A percentile compares a stretch with the other conserved stretches of the same genome.
These are phyloP conservation scores for Pseudocercospora macadamiae DNA, from an alignment of 2,329 filamentous ascomycete species.

Conservation along the genomic window DNA sequence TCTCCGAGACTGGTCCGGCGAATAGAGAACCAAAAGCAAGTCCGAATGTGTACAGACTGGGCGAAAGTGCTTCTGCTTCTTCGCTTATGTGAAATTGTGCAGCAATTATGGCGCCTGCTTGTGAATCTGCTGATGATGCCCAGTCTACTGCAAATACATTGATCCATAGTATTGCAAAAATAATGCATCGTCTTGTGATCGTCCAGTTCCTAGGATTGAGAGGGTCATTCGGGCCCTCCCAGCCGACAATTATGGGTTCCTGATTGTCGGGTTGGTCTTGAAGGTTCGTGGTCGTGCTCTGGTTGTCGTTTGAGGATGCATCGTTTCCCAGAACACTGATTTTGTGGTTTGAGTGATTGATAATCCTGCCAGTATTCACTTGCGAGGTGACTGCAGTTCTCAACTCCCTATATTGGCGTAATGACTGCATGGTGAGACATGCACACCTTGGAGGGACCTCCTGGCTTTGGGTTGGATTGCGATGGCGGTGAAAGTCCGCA, in stretches of 20 bases:
- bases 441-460: too few species aligned
- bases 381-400: conserved; percentile 11
- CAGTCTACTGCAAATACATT: conserved; percentile 31
- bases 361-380: conserved; percentile 14
- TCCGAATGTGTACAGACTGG: conserved; percentile 52
- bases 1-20: conserved; percentile 45
- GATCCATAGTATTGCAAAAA: conserved; percentile 28
- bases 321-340: conserved; percentile 11
- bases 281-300: conserved; percentile 8
- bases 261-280: not conserved
- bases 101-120: conserved; percentile 16
- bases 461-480: too few species aligned
- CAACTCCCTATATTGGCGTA: conserved; percentile 14
- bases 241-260: conserved; percentile 20
- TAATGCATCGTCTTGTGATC: conserved; percentile 1
- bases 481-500: not conserved
- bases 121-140: conserved; percentile 27
- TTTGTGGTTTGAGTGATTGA: conserved; percentile 19
- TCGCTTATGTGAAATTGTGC: conserved; percentile 27
- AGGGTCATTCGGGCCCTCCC: conserved; percentile 18
- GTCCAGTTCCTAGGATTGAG: conserved; percentile 23
- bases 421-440: conserved; percentile 19
- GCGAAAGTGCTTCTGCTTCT: conserved; percentile 31
- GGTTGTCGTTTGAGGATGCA: not conserved
- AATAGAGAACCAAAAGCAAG: conserved; percentile 44